Evolutionary conservation across 228 moss, liverwort and hornwort species (phyloP).

Genomic region (Sphagnum magellanicum): DNA sequence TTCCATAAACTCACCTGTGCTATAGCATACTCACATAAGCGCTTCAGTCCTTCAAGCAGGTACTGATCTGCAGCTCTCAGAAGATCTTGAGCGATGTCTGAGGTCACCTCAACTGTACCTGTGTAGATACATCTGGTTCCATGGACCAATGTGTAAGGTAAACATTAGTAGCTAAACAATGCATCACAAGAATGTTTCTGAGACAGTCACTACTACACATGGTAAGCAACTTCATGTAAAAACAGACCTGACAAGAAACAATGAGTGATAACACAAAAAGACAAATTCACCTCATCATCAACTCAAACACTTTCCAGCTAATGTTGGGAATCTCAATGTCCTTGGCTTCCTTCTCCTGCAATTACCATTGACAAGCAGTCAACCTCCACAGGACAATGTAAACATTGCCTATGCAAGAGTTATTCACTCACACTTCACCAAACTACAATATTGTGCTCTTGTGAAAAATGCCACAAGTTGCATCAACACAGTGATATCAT

Average conservation of each 20-base stretch:
- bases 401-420: no score
- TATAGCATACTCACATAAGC: constrained; percentile 89
- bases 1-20: constrained; percentile 48
- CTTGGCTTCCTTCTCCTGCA: constrained; percentile 93
- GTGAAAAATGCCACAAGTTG: no score
- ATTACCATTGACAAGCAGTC: background rate
- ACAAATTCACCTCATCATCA: constrained; percentile 82
- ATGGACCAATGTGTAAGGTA: no score
- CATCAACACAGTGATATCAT: no score
- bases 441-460: no score
- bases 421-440: no score
- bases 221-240: no score
- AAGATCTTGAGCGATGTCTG: constrained; percentile 88
- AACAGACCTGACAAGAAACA: no score
- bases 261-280: no score
- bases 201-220: no score
- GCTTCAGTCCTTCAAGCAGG: constrained; percentile 88
- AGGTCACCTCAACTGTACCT: constrained; percentile 81
- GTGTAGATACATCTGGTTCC: constrained; percentile 84
- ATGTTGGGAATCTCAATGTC: constrained; percentile 98
- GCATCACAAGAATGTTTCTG: no score
- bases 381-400: background rate
- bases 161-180: no score
- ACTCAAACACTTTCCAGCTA: constrained; percentile 96
- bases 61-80: constrained; percentile 98